Conservation (phyloP, 495 filamentous ascomycete species). For the Annulohypoxylon bovei region DNA sequence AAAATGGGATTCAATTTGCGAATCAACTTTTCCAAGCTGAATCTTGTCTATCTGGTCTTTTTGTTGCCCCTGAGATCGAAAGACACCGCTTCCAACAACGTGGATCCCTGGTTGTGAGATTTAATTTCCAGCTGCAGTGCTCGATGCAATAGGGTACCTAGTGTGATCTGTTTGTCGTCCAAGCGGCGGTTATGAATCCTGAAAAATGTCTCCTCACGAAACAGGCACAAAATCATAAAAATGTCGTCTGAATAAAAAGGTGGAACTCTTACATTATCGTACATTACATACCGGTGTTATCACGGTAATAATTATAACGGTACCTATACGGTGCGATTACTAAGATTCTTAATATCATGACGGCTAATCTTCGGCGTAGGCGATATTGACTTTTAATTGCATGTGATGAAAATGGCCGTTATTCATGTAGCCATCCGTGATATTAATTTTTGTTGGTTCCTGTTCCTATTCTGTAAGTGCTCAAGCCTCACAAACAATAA, state of each 20-base stretch:
- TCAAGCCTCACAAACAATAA: background rate
- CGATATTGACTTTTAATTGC: background rate
- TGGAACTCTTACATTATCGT: conserved; percentile 10
- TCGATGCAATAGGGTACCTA: conserved; percentile 4
- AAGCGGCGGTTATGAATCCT: conserved; percentile 2
- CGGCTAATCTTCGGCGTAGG: conserved; percentile 8
- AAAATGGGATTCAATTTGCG: conserved; percentile 36
- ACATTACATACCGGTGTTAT: background rate
- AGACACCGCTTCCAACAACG: conserved; percentile 19
- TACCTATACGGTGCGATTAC: background rate
- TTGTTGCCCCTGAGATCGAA: conserved; percentile 23
- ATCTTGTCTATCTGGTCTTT: conserved; percentile 12
- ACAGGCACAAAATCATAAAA: conserved; percentile 29
- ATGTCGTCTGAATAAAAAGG: conserved; percentile 39
- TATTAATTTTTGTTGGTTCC: background rate
- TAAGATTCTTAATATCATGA: background rate
- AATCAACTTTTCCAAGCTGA: conserved; percentile 19
- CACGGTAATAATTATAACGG: background rate
- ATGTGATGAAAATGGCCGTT: conserved; percentile 3
- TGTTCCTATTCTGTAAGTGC: no score
- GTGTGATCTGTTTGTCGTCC: background rate
- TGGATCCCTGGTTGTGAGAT: conserved; percentile 29
- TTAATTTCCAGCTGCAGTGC: conserved; percentile 35
- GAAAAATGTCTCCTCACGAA: background rate
- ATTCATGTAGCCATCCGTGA: conserved; percentile 22